Base-by-base conservation (phyloP, 2,329 filamentous ascomycete species). In the Septoria petroselini region DNA sequence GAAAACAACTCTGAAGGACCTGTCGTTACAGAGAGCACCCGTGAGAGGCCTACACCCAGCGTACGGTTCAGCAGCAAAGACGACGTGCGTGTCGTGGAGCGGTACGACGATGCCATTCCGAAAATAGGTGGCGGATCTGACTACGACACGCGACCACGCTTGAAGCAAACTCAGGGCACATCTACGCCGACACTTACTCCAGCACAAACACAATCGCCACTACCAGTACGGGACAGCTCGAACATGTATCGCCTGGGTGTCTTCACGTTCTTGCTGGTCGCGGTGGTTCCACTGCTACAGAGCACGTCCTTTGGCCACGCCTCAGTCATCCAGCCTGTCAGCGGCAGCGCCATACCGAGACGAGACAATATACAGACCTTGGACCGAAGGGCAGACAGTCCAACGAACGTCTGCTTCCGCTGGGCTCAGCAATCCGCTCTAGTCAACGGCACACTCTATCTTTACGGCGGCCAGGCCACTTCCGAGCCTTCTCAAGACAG, bases 371-470 rank as follows among this genome's bases (percentile, higher is more conserved):
- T 18, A 23, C 52, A n/a, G 40, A 35, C 51, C 18, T 38, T 58
- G n/a, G 45, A 50, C 48, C 64, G 65, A 31, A 31, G 57, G 44
- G 54, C 54, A 27, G 54, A 39, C 27, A 80, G 73, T 55, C 70
- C 76, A 2, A 80, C 77, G 2, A 71, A 79, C 56, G 73, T 83
- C 11, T 87, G 84, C 62, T 76, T 77, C 46, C 71, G 84, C 65
- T 88, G 82, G 82, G 78, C 78, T 14, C 79, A 83, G 44, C 83
- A 86, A 68, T 78, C 75, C 53, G 81, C 86, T 3, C 65, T 86
- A 29, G 75, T 91, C 12, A 89, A 89, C 57, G 86, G 85, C 11
- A 90, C 85, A 0, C 63, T 90, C 2, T 91, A 88, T 64, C 78
- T 88, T 47, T 91, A 88, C 58, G 86, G 86, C 29, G 87, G 86